Evolutionary conservation across 257 asterid genomes (phyloP).

Genomic region (Echites panduratus): DNA sequence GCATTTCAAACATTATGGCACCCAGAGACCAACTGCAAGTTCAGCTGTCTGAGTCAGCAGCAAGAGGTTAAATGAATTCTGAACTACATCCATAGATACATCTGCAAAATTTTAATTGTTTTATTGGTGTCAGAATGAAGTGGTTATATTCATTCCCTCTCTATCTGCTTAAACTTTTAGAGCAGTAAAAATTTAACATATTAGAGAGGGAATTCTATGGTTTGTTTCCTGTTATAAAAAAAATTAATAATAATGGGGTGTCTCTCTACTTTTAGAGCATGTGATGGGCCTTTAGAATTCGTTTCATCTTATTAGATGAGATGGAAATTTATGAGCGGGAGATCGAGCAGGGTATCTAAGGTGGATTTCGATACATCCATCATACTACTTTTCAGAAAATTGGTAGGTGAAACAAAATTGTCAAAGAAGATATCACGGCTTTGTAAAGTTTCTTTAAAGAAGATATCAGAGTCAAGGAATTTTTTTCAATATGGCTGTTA

Average conservation of each 20-base stretch:
- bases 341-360: too few species aligned
- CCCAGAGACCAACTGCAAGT: constrained; percentile 90
- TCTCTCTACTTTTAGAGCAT: too few species aligned
- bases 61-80: background rate
- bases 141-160: too few species aligned
- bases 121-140: background rate
- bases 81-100: background rate
- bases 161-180: too few species aligned
- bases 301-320: too few species aligned
- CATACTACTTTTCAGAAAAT: background rate
- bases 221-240: too few species aligned
- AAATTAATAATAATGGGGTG: too few species aligned
- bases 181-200: too few species aligned
- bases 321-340: too few species aligned
- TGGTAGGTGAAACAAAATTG: background rate
- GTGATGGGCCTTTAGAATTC: too few species aligned
- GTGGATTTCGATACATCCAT: background rate
- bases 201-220: too few species aligned
- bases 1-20: constrained; percentile 90
- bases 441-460: background rate
- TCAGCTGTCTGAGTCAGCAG: background rate
- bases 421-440: background rate
- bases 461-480: background rate
- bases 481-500: background rate
- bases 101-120: background rate